phyloP scores from a whole-genome alignment of 139 green algal species.

The Trebouxia sp. region DNA sequence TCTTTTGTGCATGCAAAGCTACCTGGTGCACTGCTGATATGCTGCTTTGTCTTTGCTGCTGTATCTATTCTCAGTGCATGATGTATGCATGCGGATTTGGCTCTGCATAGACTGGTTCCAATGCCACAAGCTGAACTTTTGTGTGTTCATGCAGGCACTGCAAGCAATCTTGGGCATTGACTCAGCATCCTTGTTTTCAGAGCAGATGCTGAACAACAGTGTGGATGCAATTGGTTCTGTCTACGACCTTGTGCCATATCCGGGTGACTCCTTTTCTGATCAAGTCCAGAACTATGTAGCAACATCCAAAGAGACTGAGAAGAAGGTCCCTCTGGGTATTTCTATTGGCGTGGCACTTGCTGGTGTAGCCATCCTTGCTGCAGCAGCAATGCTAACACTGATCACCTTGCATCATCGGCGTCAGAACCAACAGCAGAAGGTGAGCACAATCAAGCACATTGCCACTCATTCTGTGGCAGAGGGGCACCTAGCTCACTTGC shows the following conservation, averaged over 20 bases:
- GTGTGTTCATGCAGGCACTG: not conserved
- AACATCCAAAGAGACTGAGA: not conserved
- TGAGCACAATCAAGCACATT: not conserved
- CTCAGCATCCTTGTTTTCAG: not conserved
- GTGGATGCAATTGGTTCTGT: not conserved
- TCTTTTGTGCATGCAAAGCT: too few relatives aligned
- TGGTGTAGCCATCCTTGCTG: not conserved
- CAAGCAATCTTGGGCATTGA: not conserved
- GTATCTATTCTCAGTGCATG: too few relatives aligned
- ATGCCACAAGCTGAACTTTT: not conserved
- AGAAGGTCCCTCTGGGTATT: not conserved
- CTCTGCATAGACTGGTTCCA: too few relatives aligned
- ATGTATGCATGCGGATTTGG: too few relatives aligned
- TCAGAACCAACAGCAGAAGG: slow-evolving; percentile 3
- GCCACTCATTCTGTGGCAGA: not conserved
- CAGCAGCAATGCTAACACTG: not conserved
- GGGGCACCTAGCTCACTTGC: not conserved
- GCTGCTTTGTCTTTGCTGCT: too few relatives aligned
- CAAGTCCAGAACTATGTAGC: not conserved
- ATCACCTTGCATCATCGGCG: not conserved
- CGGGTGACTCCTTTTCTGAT: not conserved
- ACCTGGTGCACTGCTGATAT: too few relatives aligned
- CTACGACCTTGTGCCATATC: not conserved
- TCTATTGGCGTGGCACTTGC: not conserved
- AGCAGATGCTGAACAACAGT: not conserved